Evolutionary conservation across 768 basidiomycete species (phyloP).

Genomic region (Suillus decipiens): DNA sequence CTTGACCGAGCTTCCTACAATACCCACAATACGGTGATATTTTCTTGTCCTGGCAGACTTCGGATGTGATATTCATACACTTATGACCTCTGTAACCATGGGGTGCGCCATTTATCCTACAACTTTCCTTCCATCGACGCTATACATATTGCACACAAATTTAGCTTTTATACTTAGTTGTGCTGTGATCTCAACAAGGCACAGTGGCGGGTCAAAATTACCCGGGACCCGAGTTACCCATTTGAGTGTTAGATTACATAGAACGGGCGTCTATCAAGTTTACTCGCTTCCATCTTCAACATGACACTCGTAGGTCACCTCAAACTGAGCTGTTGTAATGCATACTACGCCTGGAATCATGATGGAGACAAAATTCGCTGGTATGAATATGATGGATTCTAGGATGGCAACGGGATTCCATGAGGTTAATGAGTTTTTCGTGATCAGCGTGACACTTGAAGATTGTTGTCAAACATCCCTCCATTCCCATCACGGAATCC

Average conservation of each 20-base stretch:
- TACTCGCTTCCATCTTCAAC: neutral
- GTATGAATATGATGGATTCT: neutral
- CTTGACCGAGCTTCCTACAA: constrained; percentile 22
- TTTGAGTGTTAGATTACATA: neutral
- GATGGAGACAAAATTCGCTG: neutral
- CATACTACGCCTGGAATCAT: neutral
- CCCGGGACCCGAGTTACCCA: neutral
- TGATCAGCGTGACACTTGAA: neutral
- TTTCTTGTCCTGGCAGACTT: neutral
- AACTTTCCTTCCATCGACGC: neutral
- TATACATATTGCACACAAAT: neutral
- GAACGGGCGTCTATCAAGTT: neutral
- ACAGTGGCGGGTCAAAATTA: neutral
- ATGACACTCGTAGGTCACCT: neutral
- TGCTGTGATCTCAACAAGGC: too few species aligned
- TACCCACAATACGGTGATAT: constrained; percentile 17
- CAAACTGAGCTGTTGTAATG: neutral
- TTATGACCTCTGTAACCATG: neutral
- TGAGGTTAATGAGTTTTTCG: neutral
- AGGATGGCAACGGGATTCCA: neutral
- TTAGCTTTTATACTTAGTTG: too few species aligned
- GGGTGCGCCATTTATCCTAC: neutral
- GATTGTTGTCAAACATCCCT: neutral
- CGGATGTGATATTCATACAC: neutral
- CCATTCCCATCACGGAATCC: neutral